Evolutionary conservation across 2,329 filamentous ascomycete genomes (phyloP).

Genomic region (Neofusicoccum sp.): DNA sequence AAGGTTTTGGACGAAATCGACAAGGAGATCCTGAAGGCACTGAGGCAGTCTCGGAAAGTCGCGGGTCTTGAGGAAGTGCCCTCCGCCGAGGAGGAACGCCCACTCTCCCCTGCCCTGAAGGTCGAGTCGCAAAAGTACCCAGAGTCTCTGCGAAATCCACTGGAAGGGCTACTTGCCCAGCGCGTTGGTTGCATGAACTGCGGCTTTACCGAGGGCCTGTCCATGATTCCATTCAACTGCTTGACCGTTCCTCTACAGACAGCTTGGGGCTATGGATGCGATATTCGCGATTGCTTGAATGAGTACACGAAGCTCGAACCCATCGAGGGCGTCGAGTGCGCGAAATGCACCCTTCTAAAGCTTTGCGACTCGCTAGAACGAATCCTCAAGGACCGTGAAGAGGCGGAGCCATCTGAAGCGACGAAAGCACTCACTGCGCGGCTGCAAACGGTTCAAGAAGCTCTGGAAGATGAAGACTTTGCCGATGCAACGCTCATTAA

Average conservation of each 20-base stretch:
- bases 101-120: no score
- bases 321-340: conserved; percentile 87
- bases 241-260: conserved; percentile 78
- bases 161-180: conserved; percentile 86
- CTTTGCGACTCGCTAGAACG: conserved; percentile 49
- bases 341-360: conserved; percentile 77
- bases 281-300: conserved; percentile 76
- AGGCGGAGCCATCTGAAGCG: conserved; percentile 3
- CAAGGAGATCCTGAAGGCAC: conserved; percentile 61
- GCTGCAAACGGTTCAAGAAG: conserved; percentile 65
- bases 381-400: conserved; percentile 33
- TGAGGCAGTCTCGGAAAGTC: conserved; percentile 38
- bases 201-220: conserved; percentile 82
- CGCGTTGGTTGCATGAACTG: conserved; percentile 83
- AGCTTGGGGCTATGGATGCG: conserved; percentile 64
- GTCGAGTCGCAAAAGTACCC: conserved; percentile 6
- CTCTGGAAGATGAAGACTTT: conserved; percentile 77
- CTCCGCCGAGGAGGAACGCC: conserved; percentile 3
- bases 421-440: conserved; percentile 36
- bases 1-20: conserved; percentile 85
- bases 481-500: conserved; percentile 55
- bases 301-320: conserved; percentile 80
- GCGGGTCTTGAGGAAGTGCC: conserved; percentile 1
- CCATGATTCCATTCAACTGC: conserved; percentile 91
- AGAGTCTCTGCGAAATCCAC: conserved; percentile 62